Conservation (phyloP, 371 early-diverging fungal genomes). For the Apophysomyces variabilis region DNA sequence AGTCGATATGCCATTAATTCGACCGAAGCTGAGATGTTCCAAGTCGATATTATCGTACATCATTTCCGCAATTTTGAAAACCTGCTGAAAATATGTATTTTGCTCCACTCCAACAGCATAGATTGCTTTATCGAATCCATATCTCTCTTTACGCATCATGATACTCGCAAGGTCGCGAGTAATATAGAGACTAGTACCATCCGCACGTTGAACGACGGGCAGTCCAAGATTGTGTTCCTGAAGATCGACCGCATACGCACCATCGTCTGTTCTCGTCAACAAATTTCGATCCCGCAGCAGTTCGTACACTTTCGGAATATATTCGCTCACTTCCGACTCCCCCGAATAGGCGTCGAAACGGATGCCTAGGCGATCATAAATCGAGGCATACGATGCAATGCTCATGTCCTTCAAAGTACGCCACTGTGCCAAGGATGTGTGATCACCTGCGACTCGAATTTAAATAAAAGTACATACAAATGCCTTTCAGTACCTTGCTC, state of each 20-base stretch:
- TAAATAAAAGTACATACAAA: not conserved
- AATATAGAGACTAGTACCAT: slow-evolving; percentile 95
- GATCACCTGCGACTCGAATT: slow-evolving; percentile 51
- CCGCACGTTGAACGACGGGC: slow-evolving; percentile 81
- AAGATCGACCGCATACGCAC: slow-evolving; percentile 80
- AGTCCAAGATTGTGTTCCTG: slow-evolving; percentile 71
- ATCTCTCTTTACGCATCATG: slow-evolving; percentile 77
- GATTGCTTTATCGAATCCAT: slow-evolving; percentile 83
- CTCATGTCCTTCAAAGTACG: slow-evolving; percentile 83
- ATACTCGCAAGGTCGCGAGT: slow-evolving; percentile 97
- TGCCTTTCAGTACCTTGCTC: slow-evolving; percentile 70
- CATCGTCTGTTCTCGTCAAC: slow-evolving; percentile 62
- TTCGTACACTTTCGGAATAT: slow-evolving; percentile 72
- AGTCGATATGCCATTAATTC: slow-evolving; percentile 96
- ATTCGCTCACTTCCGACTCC: slow-evolving; percentile 87
- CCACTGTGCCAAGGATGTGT: slow-evolving; percentile 80
- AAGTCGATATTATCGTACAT: slow-evolving; percentile 52
- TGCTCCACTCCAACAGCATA: slow-evolving; percentile 97
- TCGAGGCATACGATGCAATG: slow-evolving; percentile 86
- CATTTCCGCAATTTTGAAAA: slow-evolving; percentile 88
- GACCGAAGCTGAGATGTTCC: slow-evolving; percentile 93
- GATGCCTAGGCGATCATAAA: slow-evolving; percentile 89
- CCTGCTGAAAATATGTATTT: slow-evolving; percentile 87
- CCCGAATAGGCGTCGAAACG: slow-evolving; percentile 96
- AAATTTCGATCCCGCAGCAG: slow-evolving; percentile 60